phyloP scores from a whole-genome alignment of 768 basidiomycete genomes.

The Leccinum barrowsii region DNA sequence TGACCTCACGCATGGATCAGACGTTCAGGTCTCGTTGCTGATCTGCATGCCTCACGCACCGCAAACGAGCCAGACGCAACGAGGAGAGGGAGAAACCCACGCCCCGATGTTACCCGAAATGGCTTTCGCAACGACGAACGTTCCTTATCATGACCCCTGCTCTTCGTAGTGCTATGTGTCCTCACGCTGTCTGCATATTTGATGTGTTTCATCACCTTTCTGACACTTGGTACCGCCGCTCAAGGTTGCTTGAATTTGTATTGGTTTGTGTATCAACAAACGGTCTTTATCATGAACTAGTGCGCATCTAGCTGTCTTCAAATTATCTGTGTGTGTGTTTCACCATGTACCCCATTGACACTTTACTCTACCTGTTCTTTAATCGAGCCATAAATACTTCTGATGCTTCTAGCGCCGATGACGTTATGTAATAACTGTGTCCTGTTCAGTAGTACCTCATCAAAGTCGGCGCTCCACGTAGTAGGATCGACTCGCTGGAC shows the following conservation, averaged over 20 bases:
- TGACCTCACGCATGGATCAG: constrained; percentile 15
- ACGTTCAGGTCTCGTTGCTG: constrained; percentile 27
- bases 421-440: no score
- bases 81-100: not conserved
- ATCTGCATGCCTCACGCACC: constrained; percentile 26
- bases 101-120: constrained; percentile 16
- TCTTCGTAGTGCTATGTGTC: constrained; percentile 11
- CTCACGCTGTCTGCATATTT: constrained; percentile 9
- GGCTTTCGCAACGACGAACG: constrained; percentile 26
- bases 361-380: not conserved
- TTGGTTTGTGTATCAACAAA: not conserved
- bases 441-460: no score
- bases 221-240: constrained; percentile 2
- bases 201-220: constrained; percentile 5
- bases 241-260: not conserved
- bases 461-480: no score
- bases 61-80: not conserved
- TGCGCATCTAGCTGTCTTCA: not conserved
- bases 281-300: not conserved
- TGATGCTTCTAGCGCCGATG: no score
- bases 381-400: no score
- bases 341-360: not conserved
- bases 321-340: not conserved
- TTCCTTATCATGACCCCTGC: constrained; percentile 12
- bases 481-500: not conserved